Percentiles rank a stretch among this genome's conserved stretches.
Conservation (phyloP, 305 asterid genomes). For the Fraxinus albicans region DNA sequence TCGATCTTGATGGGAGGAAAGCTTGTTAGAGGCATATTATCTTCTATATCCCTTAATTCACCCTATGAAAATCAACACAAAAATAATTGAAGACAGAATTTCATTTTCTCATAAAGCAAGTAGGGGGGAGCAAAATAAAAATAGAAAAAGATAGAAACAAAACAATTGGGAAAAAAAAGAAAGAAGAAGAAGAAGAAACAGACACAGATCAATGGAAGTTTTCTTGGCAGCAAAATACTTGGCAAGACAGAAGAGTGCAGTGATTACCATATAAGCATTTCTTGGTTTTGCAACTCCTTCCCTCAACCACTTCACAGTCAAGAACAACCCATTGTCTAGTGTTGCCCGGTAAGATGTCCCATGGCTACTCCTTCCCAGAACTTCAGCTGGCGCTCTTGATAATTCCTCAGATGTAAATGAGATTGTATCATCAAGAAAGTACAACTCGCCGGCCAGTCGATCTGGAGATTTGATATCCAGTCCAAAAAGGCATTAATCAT, state of each 20-base stretch:
- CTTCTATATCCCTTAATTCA: too few relatives aligned
- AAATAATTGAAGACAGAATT: neutral
- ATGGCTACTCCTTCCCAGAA: constrained; percentile 95
- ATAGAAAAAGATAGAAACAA: neutral
- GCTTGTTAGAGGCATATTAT: too few relatives aligned
- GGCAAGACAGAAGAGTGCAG: constrained; percentile 3
- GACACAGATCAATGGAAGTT: neutral
- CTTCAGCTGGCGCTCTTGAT: constrained; percentile 97
- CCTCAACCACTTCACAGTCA: constrained; percentile 97
- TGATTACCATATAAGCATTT: constrained; percentile 83
- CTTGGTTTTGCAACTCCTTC: constrained; percentile 99
- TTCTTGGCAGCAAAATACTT: neutral
- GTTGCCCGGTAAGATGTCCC: constrained; percentile 93
- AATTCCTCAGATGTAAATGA: constrained; percentile 85
- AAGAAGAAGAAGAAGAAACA: neutral
- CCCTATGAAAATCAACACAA: too few relatives aligned
- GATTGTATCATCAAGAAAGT: constrained; percentile 89
- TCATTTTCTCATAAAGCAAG: neutral
- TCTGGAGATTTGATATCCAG: constrained; percentile 88
- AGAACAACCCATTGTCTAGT: constrained; percentile 74
- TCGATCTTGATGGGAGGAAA: too few relatives aligned
- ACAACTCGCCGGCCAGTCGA: constrained; percentile 81
- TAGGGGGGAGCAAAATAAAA: neutral
- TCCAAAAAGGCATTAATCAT: constrained; percentile 6
- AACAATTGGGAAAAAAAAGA: neutral